Conservation (phyloP, 805 yeast genomes). For the Candida sanyiensis region DNA sequence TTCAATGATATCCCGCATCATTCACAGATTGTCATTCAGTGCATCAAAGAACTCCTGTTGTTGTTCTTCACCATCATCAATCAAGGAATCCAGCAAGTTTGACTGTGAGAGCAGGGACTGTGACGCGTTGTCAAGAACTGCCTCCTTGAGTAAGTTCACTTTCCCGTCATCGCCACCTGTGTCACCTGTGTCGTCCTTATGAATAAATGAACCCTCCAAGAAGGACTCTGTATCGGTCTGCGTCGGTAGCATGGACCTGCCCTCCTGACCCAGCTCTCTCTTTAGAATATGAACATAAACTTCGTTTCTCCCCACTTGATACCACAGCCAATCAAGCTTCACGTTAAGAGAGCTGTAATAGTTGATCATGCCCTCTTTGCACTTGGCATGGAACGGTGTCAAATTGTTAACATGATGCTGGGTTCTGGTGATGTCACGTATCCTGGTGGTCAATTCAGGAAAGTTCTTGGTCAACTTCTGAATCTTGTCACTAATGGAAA, state of each 20-base stretch:
- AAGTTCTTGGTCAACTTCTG: conserved; percentile 31
- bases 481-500: conserved; percentile 29
- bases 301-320: conserved; percentile 42
- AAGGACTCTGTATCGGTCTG: conserved; percentile 18
- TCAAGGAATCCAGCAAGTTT: too few species aligned
- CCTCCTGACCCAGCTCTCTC: conserved; percentile 11
- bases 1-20: neutral
- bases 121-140: neutral
- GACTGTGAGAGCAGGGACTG: neutral
- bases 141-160: neutral
- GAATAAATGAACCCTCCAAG: conserved; percentile 24
- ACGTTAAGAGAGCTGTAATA: conserved; percentile 44
- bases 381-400: conserved; percentile 50
- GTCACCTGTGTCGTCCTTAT: conserved; percentile 9
- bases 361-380: conserved; percentile 42
- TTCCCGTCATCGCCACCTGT: neutral
- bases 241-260: neutral
- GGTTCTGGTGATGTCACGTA: conserved; percentile 33
- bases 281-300: conserved; percentile 34
- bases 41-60: conserved; percentile 11
- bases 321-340: conserved; percentile 52
- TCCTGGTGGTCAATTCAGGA: conserved; percentile 30
- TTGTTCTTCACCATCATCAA: conserved; percentile 3
- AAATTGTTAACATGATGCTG: conserved; percentile 37
- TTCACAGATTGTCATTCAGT: conserved; percentile 2